A percentile compares a stretch with the other conserved stretches of the same genome.
phyloP scores from a whole-genome alignment of 768 basidiomycete species.

The Mycena galopus region DNA sequence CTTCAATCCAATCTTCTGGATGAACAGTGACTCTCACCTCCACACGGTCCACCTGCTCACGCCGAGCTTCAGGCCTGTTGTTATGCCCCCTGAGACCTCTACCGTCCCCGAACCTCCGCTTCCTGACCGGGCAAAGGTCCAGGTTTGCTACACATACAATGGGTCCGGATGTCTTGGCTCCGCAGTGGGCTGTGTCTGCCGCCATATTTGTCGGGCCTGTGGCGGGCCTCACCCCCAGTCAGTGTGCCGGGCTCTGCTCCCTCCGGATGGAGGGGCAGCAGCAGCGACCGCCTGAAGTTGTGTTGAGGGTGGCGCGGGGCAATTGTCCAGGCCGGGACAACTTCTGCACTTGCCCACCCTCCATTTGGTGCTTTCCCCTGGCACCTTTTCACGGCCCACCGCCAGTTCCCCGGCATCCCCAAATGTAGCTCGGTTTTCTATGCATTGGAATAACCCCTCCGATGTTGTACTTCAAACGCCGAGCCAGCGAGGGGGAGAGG shows the following conservation, averaged over 20 bases:
- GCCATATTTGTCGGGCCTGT: background rate
- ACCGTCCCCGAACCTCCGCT: background rate
- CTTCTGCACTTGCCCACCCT: background rate
- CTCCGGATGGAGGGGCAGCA: background rate
- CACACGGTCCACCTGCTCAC: conserved; percentile 1
- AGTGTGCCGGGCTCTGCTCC: background rate
- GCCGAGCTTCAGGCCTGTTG: too few relatives aligned
- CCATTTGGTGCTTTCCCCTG: background rate
- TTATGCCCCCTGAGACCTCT: background rate
- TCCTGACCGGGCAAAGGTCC: background rate
- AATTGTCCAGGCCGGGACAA: background rate
- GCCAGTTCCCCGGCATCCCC: background rate
- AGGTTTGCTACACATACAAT: background rate
- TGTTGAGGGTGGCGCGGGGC: background rate
- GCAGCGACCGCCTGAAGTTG: background rate
- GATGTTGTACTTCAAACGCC: background rate
- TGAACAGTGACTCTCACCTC: background rate
- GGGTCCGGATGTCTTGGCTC: background rate
- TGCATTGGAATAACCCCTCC: background rate
- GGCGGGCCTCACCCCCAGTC: background rate
- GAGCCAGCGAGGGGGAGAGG: conserved; percentile 24
- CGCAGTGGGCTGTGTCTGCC: background rate
- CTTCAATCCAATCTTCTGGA: conserved; percentile 2
- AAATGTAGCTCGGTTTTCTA: conserved; percentile 13
- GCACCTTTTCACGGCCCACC: background rate